Conservation (phyloP, 2,329 filamentous ascomycete genomes). For the Gaeumannomyces sp. region DNA sequence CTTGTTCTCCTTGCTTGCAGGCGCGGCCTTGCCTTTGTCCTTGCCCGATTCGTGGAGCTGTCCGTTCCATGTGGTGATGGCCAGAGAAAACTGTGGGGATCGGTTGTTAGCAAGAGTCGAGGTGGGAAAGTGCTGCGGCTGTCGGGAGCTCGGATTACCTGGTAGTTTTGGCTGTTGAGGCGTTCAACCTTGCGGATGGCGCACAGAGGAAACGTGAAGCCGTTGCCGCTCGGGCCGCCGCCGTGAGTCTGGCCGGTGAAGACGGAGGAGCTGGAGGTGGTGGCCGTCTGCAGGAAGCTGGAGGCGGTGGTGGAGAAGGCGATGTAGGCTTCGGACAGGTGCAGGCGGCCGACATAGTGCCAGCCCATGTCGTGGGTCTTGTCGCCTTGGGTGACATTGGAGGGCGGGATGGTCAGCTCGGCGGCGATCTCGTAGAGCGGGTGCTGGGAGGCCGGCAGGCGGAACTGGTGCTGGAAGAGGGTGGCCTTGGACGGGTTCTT, state of each 20-base stretch:
- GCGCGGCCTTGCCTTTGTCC: constrained; percentile 30
- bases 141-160: constrained; percentile 35
- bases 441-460: constrained; percentile 84
- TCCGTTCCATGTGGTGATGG: constrained; percentile 92
- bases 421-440: constrained; percentile 95
- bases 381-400: constrained; percentile 64
- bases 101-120: constrained; percentile 1
- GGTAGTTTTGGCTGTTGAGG: constrained; percentile 84
- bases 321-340: constrained; percentile 88
- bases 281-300: constrained; percentile 77
- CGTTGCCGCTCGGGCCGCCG: constrained; percentile 87
- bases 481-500: constrained; percentile 83
- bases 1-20: constrained; percentile 27
- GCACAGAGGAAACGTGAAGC: constrained; percentile 89
- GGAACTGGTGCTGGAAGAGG: constrained; percentile 94
- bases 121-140: background rate
- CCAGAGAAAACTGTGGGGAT: constrained; percentile 66
- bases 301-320: constrained; percentile 94
- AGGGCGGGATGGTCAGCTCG: constrained; percentile 80
- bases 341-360: constrained; percentile 86
- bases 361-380: constrained; percentile 68
- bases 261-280: constrained; percentile 68
- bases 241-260: constrained; percentile 93
- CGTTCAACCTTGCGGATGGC: constrained; percentile 88
- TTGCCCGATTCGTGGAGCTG: constrained; percentile 52